phyloP scores from a whole-genome alignment of 441 rosid genomes.

The Croton setiger region DNA sequence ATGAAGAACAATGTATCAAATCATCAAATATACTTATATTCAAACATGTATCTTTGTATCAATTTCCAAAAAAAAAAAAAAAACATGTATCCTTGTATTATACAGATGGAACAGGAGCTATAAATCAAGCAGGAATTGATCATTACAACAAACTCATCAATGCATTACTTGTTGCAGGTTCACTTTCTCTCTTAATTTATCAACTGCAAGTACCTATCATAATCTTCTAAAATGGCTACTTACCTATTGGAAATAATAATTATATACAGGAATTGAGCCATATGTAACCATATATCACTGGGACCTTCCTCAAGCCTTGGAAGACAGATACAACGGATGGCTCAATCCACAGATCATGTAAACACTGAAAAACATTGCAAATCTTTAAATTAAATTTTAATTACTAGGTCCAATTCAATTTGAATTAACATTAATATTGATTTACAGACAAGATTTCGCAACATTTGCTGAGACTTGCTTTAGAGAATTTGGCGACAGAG shows the following conservation, averaged over 20 bases:
- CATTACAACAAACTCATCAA: constrained; percentile 47
- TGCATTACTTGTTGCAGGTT: constrained; percentile 31
- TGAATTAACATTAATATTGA: not conserved
- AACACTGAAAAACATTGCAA: not conserved
- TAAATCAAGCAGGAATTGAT: constrained; percentile 65
- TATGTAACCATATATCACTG: constrained; percentile 42
- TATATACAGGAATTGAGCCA: constrained; percentile 29
- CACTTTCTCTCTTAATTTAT: constrained; percentile 25
- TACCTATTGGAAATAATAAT: too few relatives aligned
- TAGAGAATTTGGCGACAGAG: constrained; percentile 31
- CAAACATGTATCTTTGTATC: not conserved
- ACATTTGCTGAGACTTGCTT: constrained; percentile 33
- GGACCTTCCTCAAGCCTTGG: constrained; percentile 43
- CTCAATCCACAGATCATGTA: constrained; percentile 32
- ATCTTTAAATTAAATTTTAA: too few relatives aligned
- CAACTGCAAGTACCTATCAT: not conserved
- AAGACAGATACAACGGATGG: constrained; percentile 36
- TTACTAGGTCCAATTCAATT: too few relatives aligned
- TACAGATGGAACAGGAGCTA: constrained; percentile 72
- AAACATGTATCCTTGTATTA: not conserved
- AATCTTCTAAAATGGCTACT: not conserved
- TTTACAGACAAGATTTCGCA: constrained; percentile 30
- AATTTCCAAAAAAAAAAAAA: too few relatives aligned
- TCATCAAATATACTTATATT: not conserved
- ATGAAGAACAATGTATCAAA: not conserved